Percentiles rank a stretch among this genome's conserved stretches.
These are phyloP conservation scores for Psidium friedrichsthalianum DNA, from an alignment of 345 rosid species.

Conservation along the genomic window DNA sequence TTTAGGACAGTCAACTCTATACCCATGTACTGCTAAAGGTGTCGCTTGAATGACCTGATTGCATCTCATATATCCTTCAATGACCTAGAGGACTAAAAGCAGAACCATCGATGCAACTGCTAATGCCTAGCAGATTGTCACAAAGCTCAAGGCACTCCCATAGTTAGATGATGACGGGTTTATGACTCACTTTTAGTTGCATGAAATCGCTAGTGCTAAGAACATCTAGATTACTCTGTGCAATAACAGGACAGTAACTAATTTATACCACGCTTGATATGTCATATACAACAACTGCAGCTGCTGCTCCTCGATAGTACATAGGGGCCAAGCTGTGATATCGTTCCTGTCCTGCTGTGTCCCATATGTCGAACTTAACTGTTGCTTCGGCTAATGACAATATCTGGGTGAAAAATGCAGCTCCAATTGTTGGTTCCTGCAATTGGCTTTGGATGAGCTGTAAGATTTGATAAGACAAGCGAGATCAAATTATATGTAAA, in stretches of 20 bases:
- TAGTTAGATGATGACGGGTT: neutral
- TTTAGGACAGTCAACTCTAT: neutral
- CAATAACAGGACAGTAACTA: neutral
- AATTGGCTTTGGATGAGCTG: neutral
- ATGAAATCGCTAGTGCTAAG: neutral
- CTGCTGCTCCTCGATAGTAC: constrained; percentile 46
- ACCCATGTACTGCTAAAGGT: neutral
- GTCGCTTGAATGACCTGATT: neutral
- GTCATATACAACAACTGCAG: constrained; percentile 33
- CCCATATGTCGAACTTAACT: constrained; percentile 42
- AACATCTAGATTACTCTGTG: neutral
- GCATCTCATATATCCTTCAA: neutral
- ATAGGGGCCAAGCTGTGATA: constrained; percentile 46
- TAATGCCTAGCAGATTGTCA: neutral
- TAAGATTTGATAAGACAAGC: neutral
- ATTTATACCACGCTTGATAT: constrained; percentile 23
- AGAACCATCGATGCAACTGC: neutral
- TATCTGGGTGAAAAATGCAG: constrained; percentile 41
- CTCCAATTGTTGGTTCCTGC: constrained; percentile 43
- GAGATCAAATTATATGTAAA: neutral
- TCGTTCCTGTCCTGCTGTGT: constrained; percentile 41
- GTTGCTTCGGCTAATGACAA: constrained; percentile 34
- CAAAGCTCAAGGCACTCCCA: neutral
- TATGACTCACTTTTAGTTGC: neutral
- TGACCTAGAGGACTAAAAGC: neutral